Evolutionary conservation across 1,284 basidiomycete species (phyloP), one percentile per base, ranked within the genome.

Genomic region (Ustilago tritici): DNA sequence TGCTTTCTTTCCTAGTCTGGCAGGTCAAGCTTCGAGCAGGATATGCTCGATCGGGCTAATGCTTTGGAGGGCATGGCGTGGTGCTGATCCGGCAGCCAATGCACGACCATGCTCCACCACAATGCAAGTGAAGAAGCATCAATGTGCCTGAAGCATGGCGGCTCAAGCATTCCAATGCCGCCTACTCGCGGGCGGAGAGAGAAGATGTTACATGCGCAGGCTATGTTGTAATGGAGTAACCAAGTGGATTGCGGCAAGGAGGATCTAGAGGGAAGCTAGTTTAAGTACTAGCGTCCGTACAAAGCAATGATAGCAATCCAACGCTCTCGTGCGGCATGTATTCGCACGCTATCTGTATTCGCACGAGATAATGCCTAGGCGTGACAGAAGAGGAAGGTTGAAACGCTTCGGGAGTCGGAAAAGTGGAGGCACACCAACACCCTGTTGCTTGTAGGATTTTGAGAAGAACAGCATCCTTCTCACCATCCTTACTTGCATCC

Each of bases 391-490:
- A 17, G 40, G 7, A 6, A 46, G 43, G 8, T n/a, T 9, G n/a
- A 17, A 8, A 14, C 28, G 23, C 23, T 28, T 50, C 49, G 49
- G 40, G 28, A 57, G 23, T n/a, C 40, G 40, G 41, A 41, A 31
- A 34, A 57, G 56, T 57, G 56, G 56, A 57, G 56, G 38, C 28
- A n/a, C 12, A 43, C 17, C 41, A n/a, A 19, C 28, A 17, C 23
- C 41, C 9, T n/a, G 7, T 58, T 63, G 47, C 56, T 32, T 65
- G 35, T 46, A 9, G 40, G 47, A 36, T 19, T 15, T 55, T 34
- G 43, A 40, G 35, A 3, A 55, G n/a, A 19, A 55, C 35, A 55
- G n/a, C 32, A 35, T 23, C 14, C 34, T 4, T 19, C 35, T 35
- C 19, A n/a, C 14, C 7, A 28, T 41, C 31, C 7, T 31, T 12